Percentiles rank a stretch among this genome's conserved stretches.
Conservation (phyloP, 2,329 filamentous ascomycete species). For the Sphaerulina populicola region DNA sequence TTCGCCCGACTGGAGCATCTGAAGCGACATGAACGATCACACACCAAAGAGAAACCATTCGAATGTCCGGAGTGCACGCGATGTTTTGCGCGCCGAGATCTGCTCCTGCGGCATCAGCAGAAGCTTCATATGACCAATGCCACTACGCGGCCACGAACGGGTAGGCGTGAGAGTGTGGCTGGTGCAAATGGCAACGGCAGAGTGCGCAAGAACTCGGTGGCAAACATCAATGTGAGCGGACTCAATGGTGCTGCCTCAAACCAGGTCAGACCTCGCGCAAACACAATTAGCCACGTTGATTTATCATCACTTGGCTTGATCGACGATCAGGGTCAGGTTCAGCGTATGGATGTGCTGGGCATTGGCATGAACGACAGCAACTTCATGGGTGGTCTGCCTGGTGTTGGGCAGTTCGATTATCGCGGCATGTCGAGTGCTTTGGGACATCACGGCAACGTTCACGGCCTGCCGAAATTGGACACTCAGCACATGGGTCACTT, state of each 20-base stretch:
- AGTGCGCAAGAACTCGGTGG: constrained; percentile 87
- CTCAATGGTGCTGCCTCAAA: constrained; percentile 45
- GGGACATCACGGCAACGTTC: constrained; percentile 57
- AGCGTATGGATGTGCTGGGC: constrained; percentile 26
- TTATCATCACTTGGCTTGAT: constrained; percentile 55
- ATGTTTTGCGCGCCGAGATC: constrained; percentile 88
- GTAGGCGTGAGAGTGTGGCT: constrained; percentile 74
- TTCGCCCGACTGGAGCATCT: constrained; percentile 94
- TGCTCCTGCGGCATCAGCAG: constrained; percentile 91
- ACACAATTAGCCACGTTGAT: constrained; percentile 93
- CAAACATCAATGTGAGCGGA: constrained; percentile 46
- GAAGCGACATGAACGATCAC: constrained; percentile 94
- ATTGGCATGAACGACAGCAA: constrained; percentile 17
- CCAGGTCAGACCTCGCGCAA: constrained; percentile 75
- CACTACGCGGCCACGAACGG: constrained; percentile 73
- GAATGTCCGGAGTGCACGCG: constrained; percentile 89
- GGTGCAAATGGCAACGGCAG: constrained; percentile 62
- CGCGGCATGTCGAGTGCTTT: constrained; percentile 63
- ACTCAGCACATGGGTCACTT: constrained; percentile 55
- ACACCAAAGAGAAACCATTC: constrained; percentile 98
- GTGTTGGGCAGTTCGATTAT: constrained; percentile 53
- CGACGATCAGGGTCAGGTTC: constrained; percentile 23
- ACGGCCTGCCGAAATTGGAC: constrained; percentile 73
- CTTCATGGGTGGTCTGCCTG: constrained; percentile 55
- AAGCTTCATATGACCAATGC: constrained; percentile 93